These are phyloP conservation scores for Epichloe brachyelytri DNA, from an alignment of 2,329 filamentous ascomycete genomes.

Conservation along the genomic window DNA sequence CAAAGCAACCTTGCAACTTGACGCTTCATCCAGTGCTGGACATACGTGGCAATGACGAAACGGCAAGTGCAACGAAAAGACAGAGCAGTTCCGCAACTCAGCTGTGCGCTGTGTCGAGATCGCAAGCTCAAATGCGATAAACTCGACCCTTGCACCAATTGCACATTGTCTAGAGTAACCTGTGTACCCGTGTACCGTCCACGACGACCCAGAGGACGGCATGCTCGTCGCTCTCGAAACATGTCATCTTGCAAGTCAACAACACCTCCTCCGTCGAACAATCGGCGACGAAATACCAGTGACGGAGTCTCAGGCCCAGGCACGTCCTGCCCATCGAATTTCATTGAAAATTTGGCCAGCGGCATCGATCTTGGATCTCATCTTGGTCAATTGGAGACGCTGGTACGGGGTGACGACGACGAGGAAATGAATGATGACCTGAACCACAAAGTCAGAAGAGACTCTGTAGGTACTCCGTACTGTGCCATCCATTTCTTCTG, in stretches of 20 bases:
- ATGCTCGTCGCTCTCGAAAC: slow-evolving; percentile 7
- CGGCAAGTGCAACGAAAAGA: slow-evolving; percentile 2
- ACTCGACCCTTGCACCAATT: slow-evolving; percentile 11
- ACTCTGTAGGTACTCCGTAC: background rate
- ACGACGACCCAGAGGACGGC: slow-evolving; percentile 8
- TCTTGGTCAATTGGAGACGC: background rate
- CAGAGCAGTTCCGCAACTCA: slow-evolving; percentile 7
- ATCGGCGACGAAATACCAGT: background rate
- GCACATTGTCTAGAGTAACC: slow-evolving; percentile 5
- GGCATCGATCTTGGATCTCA: background rate
- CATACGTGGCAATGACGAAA: background rate
- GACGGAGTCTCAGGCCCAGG: background rate
- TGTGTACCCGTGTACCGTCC: slow-evolving; percentile 10
- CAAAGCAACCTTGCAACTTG: background rate
- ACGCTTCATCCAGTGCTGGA: background rate
- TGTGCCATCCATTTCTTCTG: background rate
- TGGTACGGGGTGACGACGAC: background rate
- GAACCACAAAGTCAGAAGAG: background rate
- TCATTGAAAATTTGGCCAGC: background rate
- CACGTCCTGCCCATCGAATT: background rate
- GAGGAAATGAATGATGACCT: background rate
- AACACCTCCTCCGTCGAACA: background rate
- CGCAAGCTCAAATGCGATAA: slow-evolving; percentile 14
- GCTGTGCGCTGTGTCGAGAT: slow-evolving; percentile 9
- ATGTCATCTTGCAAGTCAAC: slow-evolving; percentile 2